A percentile compares a stretch with the other conserved stretches of the same genome.
These are phyloP conservation scores for Geotrichum aggregatum DNA, from an alignment of 1,139 yeast species.

Conservation along the genomic window DNA sequence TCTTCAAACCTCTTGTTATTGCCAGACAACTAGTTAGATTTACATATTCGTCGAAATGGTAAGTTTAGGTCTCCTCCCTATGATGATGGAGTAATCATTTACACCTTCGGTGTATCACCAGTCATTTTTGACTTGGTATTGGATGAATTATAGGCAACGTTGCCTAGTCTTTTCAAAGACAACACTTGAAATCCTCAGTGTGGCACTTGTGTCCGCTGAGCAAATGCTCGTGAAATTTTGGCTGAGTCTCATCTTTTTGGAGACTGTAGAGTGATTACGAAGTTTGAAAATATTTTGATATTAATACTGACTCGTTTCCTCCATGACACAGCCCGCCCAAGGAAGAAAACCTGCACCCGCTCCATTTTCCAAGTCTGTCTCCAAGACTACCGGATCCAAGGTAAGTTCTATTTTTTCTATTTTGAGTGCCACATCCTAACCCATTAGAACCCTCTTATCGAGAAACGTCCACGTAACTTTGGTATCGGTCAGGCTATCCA, in stretches of 20 bases:
- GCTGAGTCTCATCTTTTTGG: slow-evolving; percentile 25
- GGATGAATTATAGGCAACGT: background rate
- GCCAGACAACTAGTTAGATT: slow-evolving; percentile 1
- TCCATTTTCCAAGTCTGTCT: slow-evolving; percentile 56
- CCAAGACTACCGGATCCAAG: slow-evolving; percentile 38
- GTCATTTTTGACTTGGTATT: background rate
- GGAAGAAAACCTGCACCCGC: slow-evolving; percentile 84
- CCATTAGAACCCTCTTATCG: slow-evolving; percentile 65
- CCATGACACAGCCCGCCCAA: slow-evolving; percentile 80
- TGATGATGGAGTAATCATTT: slow-evolving; percentile 24
- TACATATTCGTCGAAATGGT: slow-evolving; percentile 19
- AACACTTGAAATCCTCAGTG: slow-evolving; percentile 6
- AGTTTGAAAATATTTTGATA: slow-evolving; percentile 19
- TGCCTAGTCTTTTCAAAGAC: slow-evolving; percentile 3
- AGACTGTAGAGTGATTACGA: slow-evolving; percentile 38
- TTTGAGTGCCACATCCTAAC: background rate
- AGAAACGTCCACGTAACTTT: slow-evolving; percentile 85
- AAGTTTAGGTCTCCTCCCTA: slow-evolving; percentile 24
- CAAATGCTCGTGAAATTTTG: slow-evolving; percentile 15
- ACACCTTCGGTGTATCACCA: slow-evolving; percentile 18
- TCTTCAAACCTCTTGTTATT: slow-evolving; percentile 7
- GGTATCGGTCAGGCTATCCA: slow-evolving; percentile 95
- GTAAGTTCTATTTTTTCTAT: slow-evolving; percentile 21
- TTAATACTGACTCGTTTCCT: slow-evolving; percentile 43
- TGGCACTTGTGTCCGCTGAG: background rate